Conservation (phyloP, 352 stramenopile species). For the Pythium volutum region DNA sequence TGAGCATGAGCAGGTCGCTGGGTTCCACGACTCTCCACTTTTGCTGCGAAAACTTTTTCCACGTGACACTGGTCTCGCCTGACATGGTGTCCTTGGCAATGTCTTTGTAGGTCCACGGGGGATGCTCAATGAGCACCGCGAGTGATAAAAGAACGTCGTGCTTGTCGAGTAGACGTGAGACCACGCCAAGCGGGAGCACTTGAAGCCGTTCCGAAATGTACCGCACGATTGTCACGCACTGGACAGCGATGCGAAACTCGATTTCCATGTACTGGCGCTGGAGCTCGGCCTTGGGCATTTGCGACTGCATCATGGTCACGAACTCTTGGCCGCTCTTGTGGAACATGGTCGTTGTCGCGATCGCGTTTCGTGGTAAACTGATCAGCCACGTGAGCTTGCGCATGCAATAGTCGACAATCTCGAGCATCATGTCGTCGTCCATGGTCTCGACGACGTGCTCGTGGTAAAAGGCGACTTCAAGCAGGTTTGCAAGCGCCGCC, state of each 20-base stretch:
- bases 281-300: slow-evolving; percentile 58
- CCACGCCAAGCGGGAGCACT: slow-evolving; percentile 79
- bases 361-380: slow-evolving; percentile 49
- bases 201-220: slow-evolving; percentile 91
- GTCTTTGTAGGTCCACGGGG: slow-evolving; percentile 92
- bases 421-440: slow-evolving; percentile 88
- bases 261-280: slow-evolving; percentile 78
- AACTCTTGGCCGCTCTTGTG: slow-evolving; percentile 70
- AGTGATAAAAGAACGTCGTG: slow-evolving; percentile 94
- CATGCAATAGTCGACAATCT: slow-evolving; percentile 93
- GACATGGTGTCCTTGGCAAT: slow-evolving; percentile 24
- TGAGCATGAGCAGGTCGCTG: slow-evolving; percentile 90
- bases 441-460: slow-evolving; percentile 86
- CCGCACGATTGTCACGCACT: slow-evolving; percentile 85
- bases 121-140: slow-evolving; percentile 93
- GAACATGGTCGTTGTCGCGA: slow-evolving; percentile 58
- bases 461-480: slow-evolving; percentile 90
- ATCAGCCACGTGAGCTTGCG: slow-evolving; percentile 89
- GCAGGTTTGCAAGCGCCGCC: slow-evolving; percentile 82
- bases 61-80: slow-evolving; percentile 40
- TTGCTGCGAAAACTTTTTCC: slow-evolving; percentile 92
- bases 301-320: slow-evolving; percentile 57
- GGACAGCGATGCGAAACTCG: slow-evolving; percentile 83
- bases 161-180: slow-evolving; percentile 94
- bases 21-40: slow-evolving; percentile 89